Base-by-base conservation (phyloP, 306 rosid species). In the Rubus parviflorus region DNA sequence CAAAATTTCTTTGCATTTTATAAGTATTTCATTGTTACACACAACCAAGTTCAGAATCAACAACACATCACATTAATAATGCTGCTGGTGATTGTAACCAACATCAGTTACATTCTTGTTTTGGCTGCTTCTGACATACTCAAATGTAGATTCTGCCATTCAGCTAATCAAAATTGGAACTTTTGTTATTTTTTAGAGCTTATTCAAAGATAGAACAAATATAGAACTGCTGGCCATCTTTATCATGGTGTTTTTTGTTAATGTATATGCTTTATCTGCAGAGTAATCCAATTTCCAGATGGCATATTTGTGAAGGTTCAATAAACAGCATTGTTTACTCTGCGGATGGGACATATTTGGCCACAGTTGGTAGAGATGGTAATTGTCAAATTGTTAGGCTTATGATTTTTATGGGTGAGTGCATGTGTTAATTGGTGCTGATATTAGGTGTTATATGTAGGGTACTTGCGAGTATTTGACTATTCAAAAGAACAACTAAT, bases 291-390 rank as follows among this genome's bases (percentile, higher is more conserved):
- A 83, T 91, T 75, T 96, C 94, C 68, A 90, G 98, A 85, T 95
- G 99, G 99, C 99, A 92, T 89, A 88, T 92, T 78, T 90, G 99
- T 90, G 98, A 91, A 85, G 98, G 99, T 79, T 79, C 99, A 73
- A 82, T 95, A 71, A 95, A 92, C 78, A 88, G 84, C 73, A 83
- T 92, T 72, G 89, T 95, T 71, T 92, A 92, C 87, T 91, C 99
- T 5, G 64, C 77, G 2, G 97, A 95, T 48, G 98, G 99, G 67
- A 79, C 82, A 52, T 86, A 83, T 87, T 63, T 95, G 56, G 97
- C 98, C 20, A 91, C 94, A 62, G 97, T 83, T 74, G 97, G 99
- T 77, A 90, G 99, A 81, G 99, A 95, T 79, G 99, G 99, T 95
- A 92, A 25, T 41, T 73, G 64, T 77, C 67, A 23, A 76, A 77